Conservation (phyloP, 2,329 filamentous ascomycete genomes). For the Colletotrichum cereale region DNA sequence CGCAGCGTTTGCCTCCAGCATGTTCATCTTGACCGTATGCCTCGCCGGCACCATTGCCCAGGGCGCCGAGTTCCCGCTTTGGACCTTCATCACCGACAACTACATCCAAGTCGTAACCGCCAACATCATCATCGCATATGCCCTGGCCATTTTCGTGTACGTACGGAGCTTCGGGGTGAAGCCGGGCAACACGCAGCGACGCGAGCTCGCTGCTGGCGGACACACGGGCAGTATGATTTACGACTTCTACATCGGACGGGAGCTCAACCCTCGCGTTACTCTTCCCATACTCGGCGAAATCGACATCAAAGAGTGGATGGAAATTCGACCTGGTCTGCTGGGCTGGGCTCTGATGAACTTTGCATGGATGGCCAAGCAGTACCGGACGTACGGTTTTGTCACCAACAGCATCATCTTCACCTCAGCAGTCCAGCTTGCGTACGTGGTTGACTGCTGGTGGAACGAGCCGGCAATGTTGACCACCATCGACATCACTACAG, state of each 20-base stretch:
- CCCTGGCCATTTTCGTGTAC: conserved; percentile 83
- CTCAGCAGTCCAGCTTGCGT: conserved; percentile 81
- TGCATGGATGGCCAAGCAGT: conserved; percentile 88
- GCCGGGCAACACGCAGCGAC: conserved; percentile 76
- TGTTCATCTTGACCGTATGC: conserved; percentile 78
- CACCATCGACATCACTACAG: conserved; percentile 93
- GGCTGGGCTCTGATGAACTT: conserved; percentile 90
- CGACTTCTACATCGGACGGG: conserved; percentile 94
- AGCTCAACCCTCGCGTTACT: conserved; percentile 88
- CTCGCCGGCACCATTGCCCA: conserved; percentile 81
- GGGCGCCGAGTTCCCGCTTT: conserved; percentile 86
- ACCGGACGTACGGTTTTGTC: conserved; percentile 84
- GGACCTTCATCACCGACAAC: conserved; percentile 94
- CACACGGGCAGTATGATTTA: conserved; percentile 88
- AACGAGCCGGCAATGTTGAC: conserved; percentile 92
- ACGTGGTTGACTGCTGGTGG: conserved; percentile 86
- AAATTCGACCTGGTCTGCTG: conserved; percentile 91
- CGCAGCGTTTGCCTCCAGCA: conserved; percentile 79
- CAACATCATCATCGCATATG: conserved; percentile 82
- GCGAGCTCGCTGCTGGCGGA: conserved; percentile 86
- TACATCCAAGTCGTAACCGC: conserved; percentile 87
- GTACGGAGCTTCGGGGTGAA: conserved; percentile 85
- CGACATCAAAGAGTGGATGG: conserved; percentile 91
- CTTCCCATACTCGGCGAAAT: conserved; percentile 86
- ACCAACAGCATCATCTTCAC: conserved; percentile 89